Percentiles rank a stretch among this genome's conserved stretches.
These are phyloP conservation scores for Annona cherimola DNA, from an alignment of 164 flowering plant genomes.

Conservation along the genomic window DNA sequence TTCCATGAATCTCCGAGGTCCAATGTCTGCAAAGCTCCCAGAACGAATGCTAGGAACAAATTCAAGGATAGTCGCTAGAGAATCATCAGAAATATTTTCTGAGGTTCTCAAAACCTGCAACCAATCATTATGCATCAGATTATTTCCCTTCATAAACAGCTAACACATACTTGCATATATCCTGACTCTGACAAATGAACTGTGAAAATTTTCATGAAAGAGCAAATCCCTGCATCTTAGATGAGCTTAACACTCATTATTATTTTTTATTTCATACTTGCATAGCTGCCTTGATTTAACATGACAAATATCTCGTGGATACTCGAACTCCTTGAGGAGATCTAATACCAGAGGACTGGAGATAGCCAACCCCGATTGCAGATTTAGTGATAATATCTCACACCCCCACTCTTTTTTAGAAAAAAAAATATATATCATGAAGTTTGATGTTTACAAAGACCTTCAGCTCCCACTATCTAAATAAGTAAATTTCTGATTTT, in stretches of 20 bases:
- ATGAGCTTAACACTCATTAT: too few relatives aligned
- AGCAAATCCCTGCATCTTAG: neutral
- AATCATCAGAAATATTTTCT: slow-evolving; percentile 21
- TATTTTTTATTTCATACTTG: neutral
- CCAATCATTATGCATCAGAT: neutral
- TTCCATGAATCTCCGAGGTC: slow-evolving; percentile 61
- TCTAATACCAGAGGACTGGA: neutral
- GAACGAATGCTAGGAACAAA: slow-evolving; percentile 64
- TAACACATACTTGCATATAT: neutral
- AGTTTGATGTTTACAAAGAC: neutral
- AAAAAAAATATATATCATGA: neutral
- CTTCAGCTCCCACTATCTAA: neutral
- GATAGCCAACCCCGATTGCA: neutral
- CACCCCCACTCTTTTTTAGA: neutral
- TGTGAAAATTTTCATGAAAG: neutral
- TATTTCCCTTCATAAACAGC: neutral
- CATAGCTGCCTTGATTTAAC: neutral
- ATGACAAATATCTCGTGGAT: neutral
- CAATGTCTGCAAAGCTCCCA: slow-evolving; percentile 75
- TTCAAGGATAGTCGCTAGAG: slow-evolving; percentile 21
- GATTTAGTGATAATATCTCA: neutral
- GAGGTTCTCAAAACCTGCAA: slow-evolving; percentile 40
- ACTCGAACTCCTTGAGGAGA: neutral
- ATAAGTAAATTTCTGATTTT: too few relatives aligned
- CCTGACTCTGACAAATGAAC: neutral